Evolutionary conservation across 148 eudicot species (phyloP), one percentile per base, ranked within the genome.

Genomic region (Dysphania ambrosioides): DNA sequence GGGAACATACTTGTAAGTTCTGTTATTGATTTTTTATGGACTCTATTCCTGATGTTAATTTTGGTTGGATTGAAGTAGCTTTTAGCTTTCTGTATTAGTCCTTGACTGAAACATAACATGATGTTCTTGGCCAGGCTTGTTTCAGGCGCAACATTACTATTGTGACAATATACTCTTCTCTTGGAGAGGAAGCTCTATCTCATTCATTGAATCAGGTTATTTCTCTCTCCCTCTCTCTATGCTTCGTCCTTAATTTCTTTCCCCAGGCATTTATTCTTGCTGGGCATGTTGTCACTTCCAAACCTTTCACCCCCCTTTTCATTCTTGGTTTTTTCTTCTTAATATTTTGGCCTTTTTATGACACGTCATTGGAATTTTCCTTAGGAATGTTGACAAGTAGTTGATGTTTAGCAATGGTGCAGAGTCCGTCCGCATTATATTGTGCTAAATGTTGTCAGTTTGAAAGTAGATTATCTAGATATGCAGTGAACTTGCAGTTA

Each of bases 61-160:
- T 47, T 63, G 69, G 59, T 23, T 13, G 59, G n/a, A 11, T 31
- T 62, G 62, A 31, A 35, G 23, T 53, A 51, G 5, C n/a, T n/a
- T 23, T 3, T n/a, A 4, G 21, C 47, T 1, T 10, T n/a, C 8
- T 23, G 10, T n/a, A 44, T 11, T 8, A 30, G 68, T 75, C 49
- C 60, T 66, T 42, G 27, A 66, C 35, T 49, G 44, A 73, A 29
- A 38, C 74, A 68, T 76, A 23, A 49, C 29, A 26, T 73, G 67
- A 27, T 49, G 70, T 44, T 64, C 70, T 74, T 85, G 51, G 12
- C 41, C 88, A 94, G 98, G 97, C 87, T 79, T 94, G 98, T 78
- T 94, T 94, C 85, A 89, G 98, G 87, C 91, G 91, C 85, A 94
- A 94, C 86, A 85, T 91, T 55, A 94, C 97, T 70, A 97, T 94